Base-by-base conservation (phyloP, 2,329 filamentous ascomycete species). In the Colletotrichum sp. region DNA sequence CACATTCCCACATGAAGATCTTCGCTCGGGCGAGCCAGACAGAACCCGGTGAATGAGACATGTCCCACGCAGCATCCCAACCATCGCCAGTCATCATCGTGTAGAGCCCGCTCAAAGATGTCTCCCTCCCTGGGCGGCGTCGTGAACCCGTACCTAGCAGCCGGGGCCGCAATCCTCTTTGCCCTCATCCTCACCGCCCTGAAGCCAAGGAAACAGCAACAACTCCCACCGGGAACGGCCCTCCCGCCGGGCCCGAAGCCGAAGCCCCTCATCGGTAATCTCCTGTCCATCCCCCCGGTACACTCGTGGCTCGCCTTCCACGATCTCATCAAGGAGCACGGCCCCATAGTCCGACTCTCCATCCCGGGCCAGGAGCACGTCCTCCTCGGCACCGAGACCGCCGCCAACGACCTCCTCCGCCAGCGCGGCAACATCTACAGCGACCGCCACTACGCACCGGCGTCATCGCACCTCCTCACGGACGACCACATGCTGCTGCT, bases 271-370 rank as follows among this genome's bases (percentile, higher is more conserved):
- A 49, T 86, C 34, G 84, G 85, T 21, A 85, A 85, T 65, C 77
- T 86, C 18, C 78, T 79, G 5, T 80, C 84, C 36, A 81, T 86
- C 12, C 84, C 83, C 9, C 79, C 80, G 9, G 75, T 78, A 24
- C 82, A 86, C 77, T 83, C 81, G 28, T 88, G 86, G 86, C 77
- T 87, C 18, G 83, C 86, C 69, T 87, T 87, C 80, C 79, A 83
- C 16, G 79, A 82, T 30, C 86, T 84, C 82, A 79, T 81, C 28
- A 78, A 84, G 18, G 74, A 81, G 68, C 82, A 84, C 70, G 83
- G 88, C 3, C 82, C 85, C 7, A 84, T 90, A 34, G 88, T 85
- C 77, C 84, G 84, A 12, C 79, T 89, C 36, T 83, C 84, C 55
- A 84, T 90, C 68, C 86, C 85, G 8, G 87, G 85, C 18, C 79